A percentile compares a stretch with the other conserved stretches of the same genome.
These are phyloP conservation scores for Diaporthe ampelina DNA, from an alignment of 2,329 filamentous ascomycete species.

Conservation along the genomic window DNA sequence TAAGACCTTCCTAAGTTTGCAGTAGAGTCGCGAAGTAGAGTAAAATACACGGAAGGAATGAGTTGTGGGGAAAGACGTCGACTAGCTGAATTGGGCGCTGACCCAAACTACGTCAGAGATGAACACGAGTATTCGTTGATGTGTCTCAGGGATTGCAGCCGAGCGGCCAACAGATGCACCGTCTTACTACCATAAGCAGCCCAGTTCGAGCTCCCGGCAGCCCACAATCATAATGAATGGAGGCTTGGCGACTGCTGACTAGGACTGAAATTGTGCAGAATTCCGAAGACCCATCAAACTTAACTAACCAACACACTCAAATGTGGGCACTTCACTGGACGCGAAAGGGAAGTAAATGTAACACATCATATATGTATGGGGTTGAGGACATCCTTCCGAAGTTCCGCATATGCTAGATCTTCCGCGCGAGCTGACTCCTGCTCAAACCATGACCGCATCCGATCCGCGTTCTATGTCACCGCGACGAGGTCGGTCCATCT, in stretches of 20 bases:
- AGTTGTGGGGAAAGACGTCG: neutral
- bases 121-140: neutral
- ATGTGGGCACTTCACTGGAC: neutral
- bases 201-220: neutral
- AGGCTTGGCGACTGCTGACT: neutral
- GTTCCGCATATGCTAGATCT: too few relatives aligned
- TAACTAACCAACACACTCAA: neutral
- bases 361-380: neutral
- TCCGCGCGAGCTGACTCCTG: neutral
- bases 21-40: too few relatives aligned
- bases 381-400: neutral
- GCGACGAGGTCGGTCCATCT: neutral
- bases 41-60: neutral
- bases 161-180: neutral
- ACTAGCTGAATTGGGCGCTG: neutral
- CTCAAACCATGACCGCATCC: neutral
- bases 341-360: neutral
- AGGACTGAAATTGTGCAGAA: neutral
- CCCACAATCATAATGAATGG: too few relatives aligned
- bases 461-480: neutral
- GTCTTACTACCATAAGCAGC: conserved; percentile 4
- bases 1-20: too few relatives aligned
- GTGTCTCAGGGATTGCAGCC: neutral
- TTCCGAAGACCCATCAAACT: neutral
- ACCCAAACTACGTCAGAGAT: neutral